Evolutionary conservation across 306 rosid species (phyloP), one percentile per base, ranked within the genome.

Genomic region (Ammopiptanthus mongolicus): DNA sequence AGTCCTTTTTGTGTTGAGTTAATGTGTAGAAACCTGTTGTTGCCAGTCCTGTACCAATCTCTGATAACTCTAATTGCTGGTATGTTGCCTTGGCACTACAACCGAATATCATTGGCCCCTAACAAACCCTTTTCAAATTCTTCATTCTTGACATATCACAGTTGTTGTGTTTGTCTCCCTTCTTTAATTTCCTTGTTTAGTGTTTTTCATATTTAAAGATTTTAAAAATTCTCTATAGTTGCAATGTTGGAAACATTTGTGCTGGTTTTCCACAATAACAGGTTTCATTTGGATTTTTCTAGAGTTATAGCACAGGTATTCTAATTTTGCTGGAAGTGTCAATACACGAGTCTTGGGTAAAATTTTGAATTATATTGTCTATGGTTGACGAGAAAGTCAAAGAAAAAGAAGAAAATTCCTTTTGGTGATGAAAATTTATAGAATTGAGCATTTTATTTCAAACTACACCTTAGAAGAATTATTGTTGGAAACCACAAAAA

Each of bases 1-100:
- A 74, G 17, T 80, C 44, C 59, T 48, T 78, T 71, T 63, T 69
- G 4, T 71, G 18, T 52, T 71, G 41, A 48, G 50, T 51, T 63
- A 39, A n/a, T 60, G 19, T 18, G 19, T 57, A 44, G 31, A 77
- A 19, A 33, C 9, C 10, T 77, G 60, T 36, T 39, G 28, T 61
- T 60, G 14, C 57, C 31, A 69, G 65, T 61, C 56, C 47, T 48
- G 3, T 36, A 50, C 71, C 33, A 51, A 8, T 70, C 37, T 61
- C 21, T 39, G 34, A 69, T 34, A 68, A 68, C 18, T 67, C 56
- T 36, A 34, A 22, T 78, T 36, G 44, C 36, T 78, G 56, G 76
- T 36, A 48, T 47, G 36, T 46, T 18, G 61, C 17, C 11, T 44
- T 61, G 59, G 47, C 58, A 17, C 60, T 42, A 44, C 18, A 8